phyloP scores from a whole-genome alignment of 345 rosid genomes.

The Dimocarpus longan region DNA sequence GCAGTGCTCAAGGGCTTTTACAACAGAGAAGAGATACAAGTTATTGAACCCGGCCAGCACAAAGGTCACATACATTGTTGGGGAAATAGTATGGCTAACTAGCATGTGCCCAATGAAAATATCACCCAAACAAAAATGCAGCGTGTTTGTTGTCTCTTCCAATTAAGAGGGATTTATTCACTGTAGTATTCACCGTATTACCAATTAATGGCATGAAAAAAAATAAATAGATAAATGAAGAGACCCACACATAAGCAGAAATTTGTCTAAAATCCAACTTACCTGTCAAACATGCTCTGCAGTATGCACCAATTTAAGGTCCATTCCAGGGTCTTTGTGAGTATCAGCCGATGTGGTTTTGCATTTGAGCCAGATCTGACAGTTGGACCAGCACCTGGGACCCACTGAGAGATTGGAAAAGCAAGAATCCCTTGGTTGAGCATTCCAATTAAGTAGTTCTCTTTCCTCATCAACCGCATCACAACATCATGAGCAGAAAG shows the following conservation, averaged over 20 bases:
- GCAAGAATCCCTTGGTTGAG: conserved; percentile 95
- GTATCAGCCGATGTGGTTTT: conserved; percentile 52
- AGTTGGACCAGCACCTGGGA: conserved; percentile 95
- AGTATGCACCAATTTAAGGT: conserved; percentile 97
- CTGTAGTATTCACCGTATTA: neutral
- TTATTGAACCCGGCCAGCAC: neutral
- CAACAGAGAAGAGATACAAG: neutral
- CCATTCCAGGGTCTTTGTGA: conserved; percentile 98
- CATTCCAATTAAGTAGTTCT: conserved; percentile 97
- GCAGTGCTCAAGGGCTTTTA: neutral
- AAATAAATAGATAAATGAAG: neutral
- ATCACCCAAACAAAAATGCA: neutral
- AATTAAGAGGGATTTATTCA: neutral
- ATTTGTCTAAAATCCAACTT: conserved; percentile 25
- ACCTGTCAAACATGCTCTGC: conserved; percentile 99
- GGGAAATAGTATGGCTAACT: neutral
- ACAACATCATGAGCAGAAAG: conserved; percentile 95
- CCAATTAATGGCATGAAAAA: neutral
- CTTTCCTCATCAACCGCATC: conserved; percentile 98
- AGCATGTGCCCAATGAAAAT: conserved; percentile 7
- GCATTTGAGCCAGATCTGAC: conserved; percentile 61
- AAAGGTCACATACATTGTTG: neutral
- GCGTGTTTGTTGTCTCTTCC: neutral
- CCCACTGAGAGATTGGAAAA: conserved; percentile 79
- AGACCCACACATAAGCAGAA: conserved; percentile 7